A percentile compares a stretch with the other conserved stretches of the same genome.
Evolutionary conservation across 768 basidiomycete species (phyloP).

Genomic region (Paxillus involutus): DNA sequence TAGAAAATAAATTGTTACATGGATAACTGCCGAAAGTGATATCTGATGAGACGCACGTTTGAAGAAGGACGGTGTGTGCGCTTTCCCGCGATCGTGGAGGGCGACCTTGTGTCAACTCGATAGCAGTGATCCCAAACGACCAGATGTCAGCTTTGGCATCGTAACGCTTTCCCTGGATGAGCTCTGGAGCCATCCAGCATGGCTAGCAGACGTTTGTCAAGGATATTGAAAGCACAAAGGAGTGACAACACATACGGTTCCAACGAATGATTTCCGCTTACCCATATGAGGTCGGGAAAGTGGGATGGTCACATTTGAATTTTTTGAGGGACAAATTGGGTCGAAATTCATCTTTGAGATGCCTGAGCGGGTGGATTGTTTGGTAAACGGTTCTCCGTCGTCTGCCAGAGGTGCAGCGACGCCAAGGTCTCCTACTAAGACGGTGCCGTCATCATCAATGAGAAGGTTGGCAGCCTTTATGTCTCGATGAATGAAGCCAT

Average conservation of each 20-base stretch:
- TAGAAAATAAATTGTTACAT: not conserved
- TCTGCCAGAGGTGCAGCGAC: slow-evolving; percentile 85
- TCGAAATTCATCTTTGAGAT: slow-evolving; percentile 40
- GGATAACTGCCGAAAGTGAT: not conserved
- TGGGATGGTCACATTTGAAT: not conserved
- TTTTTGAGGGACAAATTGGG: slow-evolving; percentile 14
- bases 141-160: slow-evolving; percentile 91
- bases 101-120: slow-evolving; percentile 85
- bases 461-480: slow-evolving; percentile 93
- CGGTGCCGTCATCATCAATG: slow-evolving; percentile 87
- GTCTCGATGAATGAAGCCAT: slow-evolving; percentile 91
- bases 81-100: slow-evolving; percentile 82
- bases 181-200: slow-evolving; percentile 97
- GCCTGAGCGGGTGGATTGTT: slow-evolving; percentile 3
- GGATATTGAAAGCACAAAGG: not conserved
- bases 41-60: slow-evolving; percentile 50
- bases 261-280: slow-evolving; percentile 92
- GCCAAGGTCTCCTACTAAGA: slow-evolving; percentile 89
- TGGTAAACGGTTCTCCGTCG: slow-evolving; percentile 46
- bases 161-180: slow-evolving; percentile 82
- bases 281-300: slow-evolving; percentile 48
- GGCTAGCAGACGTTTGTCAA: slow-evolving; percentile 45
- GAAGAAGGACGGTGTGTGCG: slow-evolving; percentile 70
- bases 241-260: slow-evolving; percentile 57
- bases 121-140: slow-evolving; percentile 94